A percentile compares a stretch with the other conserved stretches of the same genome.
phyloP scores from a whole-genome alignment of 2,329 filamentous ascomycete genomes.

The Pseudocercospora fijiensis region DNA sequence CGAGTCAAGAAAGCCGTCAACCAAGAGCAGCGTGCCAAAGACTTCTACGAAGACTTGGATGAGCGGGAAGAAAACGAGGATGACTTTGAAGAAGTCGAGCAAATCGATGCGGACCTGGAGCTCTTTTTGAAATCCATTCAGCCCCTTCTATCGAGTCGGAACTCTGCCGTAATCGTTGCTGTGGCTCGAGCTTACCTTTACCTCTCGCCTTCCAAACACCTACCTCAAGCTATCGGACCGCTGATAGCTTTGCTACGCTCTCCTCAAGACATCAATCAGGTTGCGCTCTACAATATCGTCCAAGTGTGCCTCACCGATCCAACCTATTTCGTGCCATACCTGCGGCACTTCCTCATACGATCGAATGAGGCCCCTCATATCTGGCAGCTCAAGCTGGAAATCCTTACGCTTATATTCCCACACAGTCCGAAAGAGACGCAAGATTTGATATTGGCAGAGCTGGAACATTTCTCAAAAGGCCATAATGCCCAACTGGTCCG shows the following conservation, averaged over 20 bases:
- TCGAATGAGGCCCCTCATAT: slow-evolving; percentile 75
- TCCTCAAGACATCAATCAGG: slow-evolving; percentile 81
- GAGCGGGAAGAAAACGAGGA: slow-evolving; percentile 47
- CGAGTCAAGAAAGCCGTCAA: slow-evolving; percentile 55
- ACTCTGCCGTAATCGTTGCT: slow-evolving; percentile 86
- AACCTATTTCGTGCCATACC: slow-evolving; percentile 79
- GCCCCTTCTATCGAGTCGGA: slow-evolving; percentile 86
- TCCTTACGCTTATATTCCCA: slow-evolving; percentile 87
- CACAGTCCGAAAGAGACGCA: slow-evolving; percentile 73
- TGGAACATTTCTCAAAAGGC: slow-evolving; percentile 85
- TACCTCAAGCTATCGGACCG: slow-evolving; percentile 74
- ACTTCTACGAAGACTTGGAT: slow-evolving; percentile 75
- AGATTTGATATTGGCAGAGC: slow-evolving; percentile 82
- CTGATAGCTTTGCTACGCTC: slow-evolving; percentile 81
- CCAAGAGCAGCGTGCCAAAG: slow-evolving; percentile 45
- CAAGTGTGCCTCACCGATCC: slow-evolving; percentile 80
- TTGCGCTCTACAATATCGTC: slow-evolving; percentile 91
- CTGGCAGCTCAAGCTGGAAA: slow-evolving; percentile 88
- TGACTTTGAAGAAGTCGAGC: slow-evolving; percentile 55
- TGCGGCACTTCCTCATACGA: slow-evolving; percentile 84
- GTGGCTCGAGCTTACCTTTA: slow-evolving; percentile 83
- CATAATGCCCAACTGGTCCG: slow-evolving; percentile 74
- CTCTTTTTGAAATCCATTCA: slow-evolving; percentile 76
- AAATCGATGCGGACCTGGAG: slow-evolving; percentile 78
- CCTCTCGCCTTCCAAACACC: slow-evolving; percentile 75